A percentile compares a stretch with the other conserved stretches of the same genome.
Conservation (phyloP, 2,329 filamentous ascomycete genomes). For the Paradendryphiella salina region DNA sequence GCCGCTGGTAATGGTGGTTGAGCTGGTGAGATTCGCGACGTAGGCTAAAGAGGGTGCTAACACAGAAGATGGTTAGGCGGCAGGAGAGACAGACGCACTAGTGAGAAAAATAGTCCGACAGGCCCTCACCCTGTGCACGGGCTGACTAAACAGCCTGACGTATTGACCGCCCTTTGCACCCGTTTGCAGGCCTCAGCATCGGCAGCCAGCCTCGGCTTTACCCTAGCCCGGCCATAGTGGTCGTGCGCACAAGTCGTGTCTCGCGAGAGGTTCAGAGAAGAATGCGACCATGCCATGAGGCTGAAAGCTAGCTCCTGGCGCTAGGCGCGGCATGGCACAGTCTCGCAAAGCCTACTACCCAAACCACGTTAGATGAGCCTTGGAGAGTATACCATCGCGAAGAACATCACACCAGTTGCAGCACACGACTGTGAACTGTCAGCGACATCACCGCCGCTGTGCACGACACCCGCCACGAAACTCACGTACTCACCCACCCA, state of each 20-base stretch:
- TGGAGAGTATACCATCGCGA: conserved; percentile 6
- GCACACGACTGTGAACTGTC: too few species aligned
- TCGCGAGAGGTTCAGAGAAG: conserved; percentile 30
- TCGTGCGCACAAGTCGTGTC: neutral
- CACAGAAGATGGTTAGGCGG: conserved; percentile 43
- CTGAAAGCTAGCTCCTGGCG: conserved; percentile 34
- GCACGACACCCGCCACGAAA: conserved; percentile 2
- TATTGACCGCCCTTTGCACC: conserved; percentile 17
- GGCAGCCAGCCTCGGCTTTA: conserved; percentile 6
- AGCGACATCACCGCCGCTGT: neutral
- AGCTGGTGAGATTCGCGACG: conserved; percentile 44
- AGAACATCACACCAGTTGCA: too few species aligned
- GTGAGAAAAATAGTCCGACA: conserved; percentile 26
- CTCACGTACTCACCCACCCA: neutral
- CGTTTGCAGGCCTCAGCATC: conserved; percentile 5
- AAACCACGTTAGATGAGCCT: conserved; percentile 25
- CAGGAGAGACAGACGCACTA: conserved; percentile 23
- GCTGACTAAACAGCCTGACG: conserved; percentile 28
- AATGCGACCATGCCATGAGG: conserved; percentile 34
- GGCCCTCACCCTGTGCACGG: neutral
- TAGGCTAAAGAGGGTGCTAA: conserved; percentile 32
- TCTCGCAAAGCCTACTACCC: conserved; percentile 27
- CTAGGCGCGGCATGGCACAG: conserved; percentile 33
- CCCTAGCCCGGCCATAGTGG: neutral
- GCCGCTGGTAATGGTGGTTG: conserved; percentile 27